Conservation (phyloP, 2,329 filamentous ascomycete genomes). For the Fusarium keratoplasticum region DNA sequence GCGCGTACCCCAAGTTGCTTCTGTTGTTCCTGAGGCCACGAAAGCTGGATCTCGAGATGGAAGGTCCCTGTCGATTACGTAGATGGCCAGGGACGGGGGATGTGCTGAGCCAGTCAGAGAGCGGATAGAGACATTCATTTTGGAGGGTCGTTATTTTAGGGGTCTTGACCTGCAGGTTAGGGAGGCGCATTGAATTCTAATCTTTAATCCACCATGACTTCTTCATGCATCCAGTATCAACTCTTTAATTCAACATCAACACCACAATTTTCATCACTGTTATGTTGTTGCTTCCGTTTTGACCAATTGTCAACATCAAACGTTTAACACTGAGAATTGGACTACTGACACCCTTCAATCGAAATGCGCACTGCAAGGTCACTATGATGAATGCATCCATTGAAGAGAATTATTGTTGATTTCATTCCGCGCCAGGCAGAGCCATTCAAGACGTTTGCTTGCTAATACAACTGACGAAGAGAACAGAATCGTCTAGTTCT, state of each 20-base stretch:
- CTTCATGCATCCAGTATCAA: neutral
- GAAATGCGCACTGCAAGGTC: neutral
- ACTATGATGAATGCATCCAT: neutral
- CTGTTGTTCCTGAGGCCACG: constrained; percentile 27
- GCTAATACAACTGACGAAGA: neutral
- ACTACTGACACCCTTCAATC: neutral
- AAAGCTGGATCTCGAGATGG: constrained; percentile 28
- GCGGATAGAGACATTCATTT: constrained; percentile 11
- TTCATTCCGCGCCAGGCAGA: constrained; percentile 11
- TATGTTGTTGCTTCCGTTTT: too few relatives aligned
- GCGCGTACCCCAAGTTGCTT: neutral
- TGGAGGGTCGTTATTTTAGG: neutral
- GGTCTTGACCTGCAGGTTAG: neutral
- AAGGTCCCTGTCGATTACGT: constrained; percentile 33
- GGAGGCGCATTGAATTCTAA: neutral
- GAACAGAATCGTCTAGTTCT: constrained; percentile 4
- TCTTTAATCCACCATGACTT: neutral
- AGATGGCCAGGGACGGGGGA: constrained; percentile 26
- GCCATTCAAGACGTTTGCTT: neutral
- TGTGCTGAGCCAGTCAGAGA: constrained; percentile 21
- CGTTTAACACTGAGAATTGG: neutral
- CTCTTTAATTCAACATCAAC: neutral
- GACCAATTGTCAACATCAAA: neutral
- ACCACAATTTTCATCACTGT: neutral
- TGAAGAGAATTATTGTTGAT: constrained; percentile 5